These are phyloP conservation scores for Gossypium ekmanianum DNA, from an alignment of 345 rosid genomes.

Conservation along the genomic window DNA sequence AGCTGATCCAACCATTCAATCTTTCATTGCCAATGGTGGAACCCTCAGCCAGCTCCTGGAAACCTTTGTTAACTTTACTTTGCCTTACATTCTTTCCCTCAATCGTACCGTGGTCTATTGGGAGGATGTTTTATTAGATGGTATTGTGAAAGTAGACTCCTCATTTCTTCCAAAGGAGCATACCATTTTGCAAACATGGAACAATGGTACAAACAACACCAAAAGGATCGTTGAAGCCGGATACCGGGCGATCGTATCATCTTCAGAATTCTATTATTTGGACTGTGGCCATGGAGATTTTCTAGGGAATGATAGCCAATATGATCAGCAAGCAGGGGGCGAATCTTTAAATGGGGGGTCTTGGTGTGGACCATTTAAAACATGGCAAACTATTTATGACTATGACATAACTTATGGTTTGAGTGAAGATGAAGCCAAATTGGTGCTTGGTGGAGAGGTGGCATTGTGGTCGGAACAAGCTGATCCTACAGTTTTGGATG, in stretches of 20 bases:
- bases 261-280: constrained; percentile 75
- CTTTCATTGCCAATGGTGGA: constrained; percentile 57
- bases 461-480: constrained; percentile 97
- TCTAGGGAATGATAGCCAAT: constrained; percentile 67
- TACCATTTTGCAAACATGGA: constrained; percentile 84
- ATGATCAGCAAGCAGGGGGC: constrained; percentile 33
- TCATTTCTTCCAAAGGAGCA: constrained; percentile 51
- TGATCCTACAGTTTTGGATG: constrained; percentile 59
- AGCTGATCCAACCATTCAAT: constrained; percentile 51
- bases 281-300: constrained; percentile 82
- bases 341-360: constrained; percentile 44
- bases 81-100: constrained; percentile 57
- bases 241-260: constrained; percentile 72
- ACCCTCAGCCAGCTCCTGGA: constrained; percentile 67
- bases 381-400: constrained; percentile 85
- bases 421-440: constrained; percentile 55
- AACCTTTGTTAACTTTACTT: constrained; percentile 50
- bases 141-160: constrained; percentile 43
- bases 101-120: constrained; percentile 78
- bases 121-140: constrained; percentile 71
- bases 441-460: constrained; percentile 88
- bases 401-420: constrained; percentile 71
- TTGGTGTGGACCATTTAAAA: constrained; percentile 86
- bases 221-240: constrained; percentile 66
- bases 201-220: constrained; percentile 61